Evolutionary conservation across 139 green algal species (phyloP), one percentile per base, ranked within the genome.

Genomic region (Chlorella sp.): DNA sequence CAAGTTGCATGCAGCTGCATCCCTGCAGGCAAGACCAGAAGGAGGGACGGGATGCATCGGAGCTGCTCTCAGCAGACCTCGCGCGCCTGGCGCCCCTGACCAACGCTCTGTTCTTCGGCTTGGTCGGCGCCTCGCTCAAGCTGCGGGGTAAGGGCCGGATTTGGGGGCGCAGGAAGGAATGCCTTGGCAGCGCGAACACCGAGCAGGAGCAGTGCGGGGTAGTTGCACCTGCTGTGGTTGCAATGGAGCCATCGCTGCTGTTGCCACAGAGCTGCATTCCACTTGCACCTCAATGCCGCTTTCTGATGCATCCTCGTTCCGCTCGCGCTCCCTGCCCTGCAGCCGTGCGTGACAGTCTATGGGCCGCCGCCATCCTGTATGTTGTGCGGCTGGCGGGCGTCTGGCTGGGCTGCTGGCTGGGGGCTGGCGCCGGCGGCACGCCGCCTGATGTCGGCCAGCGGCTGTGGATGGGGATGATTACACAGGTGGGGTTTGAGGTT

Each of bases 391-490:
- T 97, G 51, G 74, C 51, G 0, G 94, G 90, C 78, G 92, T 98
- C 36, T 93, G 79, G 30, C 25, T 90, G 13, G 95, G 95, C 21
- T 89, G 85, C 82, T 95, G 89, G 88, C 32, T 91, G 57, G 95
- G 95, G 32, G 93, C 90, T 80, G 87, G 38, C 41, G 25, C 82
- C 21, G 94, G 92, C 1, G 81, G 74, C 26, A 88, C 90, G 1
- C 75, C 83, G 26, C 13, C 70, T 0, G 92, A 94, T 26, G 75
- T 91, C 41, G 57, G 90, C n/a, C 82, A 80, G 32, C 62, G 86
- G n/a, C 92, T 98, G 65, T 97, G 94, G 94, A 83, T 92, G 78
- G 90, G 87, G 73, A 96, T 97, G 95, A 84, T 98, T 74, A 98
- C 95, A 16, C 95, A 98, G 92, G 94, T 93, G 57, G 34, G 70